Percentiles rank a stretch among this genome's conserved stretches.
These are phyloP conservation scores for Rhamnella rubrinervis DNA, from an alignment of 331 rosid genomes.

Conservation along the genomic window DNA sequence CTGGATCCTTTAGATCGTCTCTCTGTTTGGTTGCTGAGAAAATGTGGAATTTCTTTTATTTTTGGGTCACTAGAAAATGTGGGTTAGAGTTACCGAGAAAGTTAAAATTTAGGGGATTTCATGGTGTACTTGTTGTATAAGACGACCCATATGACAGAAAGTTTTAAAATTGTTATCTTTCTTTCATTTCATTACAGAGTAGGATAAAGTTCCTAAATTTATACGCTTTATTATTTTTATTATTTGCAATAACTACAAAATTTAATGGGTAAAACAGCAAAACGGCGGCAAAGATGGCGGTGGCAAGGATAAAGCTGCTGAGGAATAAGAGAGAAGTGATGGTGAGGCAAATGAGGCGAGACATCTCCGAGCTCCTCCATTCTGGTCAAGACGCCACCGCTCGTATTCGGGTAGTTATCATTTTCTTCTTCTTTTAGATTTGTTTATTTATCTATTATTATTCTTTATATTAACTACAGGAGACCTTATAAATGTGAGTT, in stretches of 20 bases:
- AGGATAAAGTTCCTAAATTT: not conserved
- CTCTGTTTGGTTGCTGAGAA: too few species aligned
- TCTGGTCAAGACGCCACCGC: constrained; percentile 98
- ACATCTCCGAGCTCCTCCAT: constrained; percentile 87
- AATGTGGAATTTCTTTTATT: too few species aligned
- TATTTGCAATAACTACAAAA: not conserved
- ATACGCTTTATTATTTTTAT: not conserved
- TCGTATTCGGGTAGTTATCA: constrained; percentile 68
- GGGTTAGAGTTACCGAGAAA: constrained; percentile 4
- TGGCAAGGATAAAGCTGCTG: constrained; percentile 93
- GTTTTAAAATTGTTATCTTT: constrained; percentile 3
- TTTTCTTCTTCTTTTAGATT: not conserved
- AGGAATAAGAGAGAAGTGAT: constrained; percentile 89
- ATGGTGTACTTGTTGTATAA: not conserved
- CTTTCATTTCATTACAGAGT: not conserved
- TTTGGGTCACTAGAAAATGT: not conserved
- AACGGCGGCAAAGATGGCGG: constrained; percentile 98
- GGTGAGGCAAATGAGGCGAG: constrained; percentile 97
- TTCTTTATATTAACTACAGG: not conserved
- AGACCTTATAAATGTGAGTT: not conserved
- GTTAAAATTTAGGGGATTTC: not conserved
- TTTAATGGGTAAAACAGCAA: constrained; percentile 51
- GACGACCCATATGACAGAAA: too few species aligned
- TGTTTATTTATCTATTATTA: not conserved
- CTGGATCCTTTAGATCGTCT: too few species aligned